phyloP scores from a whole-genome alignment of 148 eudicot genomes.

The Cornus controversa region DNA sequence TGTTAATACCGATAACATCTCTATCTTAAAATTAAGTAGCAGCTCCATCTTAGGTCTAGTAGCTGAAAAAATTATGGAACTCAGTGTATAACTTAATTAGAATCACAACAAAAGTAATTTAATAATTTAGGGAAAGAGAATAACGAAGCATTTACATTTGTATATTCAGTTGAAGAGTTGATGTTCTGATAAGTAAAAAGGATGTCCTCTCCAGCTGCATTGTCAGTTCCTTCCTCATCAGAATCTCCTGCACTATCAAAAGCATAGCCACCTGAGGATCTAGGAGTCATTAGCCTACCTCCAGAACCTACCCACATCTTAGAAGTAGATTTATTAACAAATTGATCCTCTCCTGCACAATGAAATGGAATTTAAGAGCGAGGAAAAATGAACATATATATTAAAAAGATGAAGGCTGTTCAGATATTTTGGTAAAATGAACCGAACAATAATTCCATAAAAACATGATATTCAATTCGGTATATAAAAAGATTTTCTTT shows the following conservation, averaged over 20 bases:
- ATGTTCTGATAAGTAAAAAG: slow-evolving; percentile 32
- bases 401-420: background rate
- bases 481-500: background rate
- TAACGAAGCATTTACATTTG: slow-evolving; percentile 17
- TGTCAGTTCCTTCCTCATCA: slow-evolving; percentile 48
- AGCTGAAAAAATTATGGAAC: background rate
- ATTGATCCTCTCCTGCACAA: slow-evolving; percentile 45
- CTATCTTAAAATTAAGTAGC: background rate
- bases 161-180: slow-evolving; percentile 30
- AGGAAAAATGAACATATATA: background rate
- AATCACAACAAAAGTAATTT: background rate
- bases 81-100: background rate
- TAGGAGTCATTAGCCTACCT: slow-evolving; percentile 45
- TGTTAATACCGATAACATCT: slow-evolving; percentile 1
- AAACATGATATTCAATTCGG: background rate
- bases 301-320: slow-evolving; percentile 37
- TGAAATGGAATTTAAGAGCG: slow-evolving; percentile 1
- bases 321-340: slow-evolving; percentile 28
- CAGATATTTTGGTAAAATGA: background rate
- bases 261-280: slow-evolving; percentile 37
- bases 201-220: slow-evolving; percentile 34
- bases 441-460: background rate
- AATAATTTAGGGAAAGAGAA: background rate
- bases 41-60: background rate
- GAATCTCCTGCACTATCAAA: slow-evolving; percentile 44